Base-by-base conservation (phyloP, 164 flowering plant species). In the Malania oleifera region DNA sequence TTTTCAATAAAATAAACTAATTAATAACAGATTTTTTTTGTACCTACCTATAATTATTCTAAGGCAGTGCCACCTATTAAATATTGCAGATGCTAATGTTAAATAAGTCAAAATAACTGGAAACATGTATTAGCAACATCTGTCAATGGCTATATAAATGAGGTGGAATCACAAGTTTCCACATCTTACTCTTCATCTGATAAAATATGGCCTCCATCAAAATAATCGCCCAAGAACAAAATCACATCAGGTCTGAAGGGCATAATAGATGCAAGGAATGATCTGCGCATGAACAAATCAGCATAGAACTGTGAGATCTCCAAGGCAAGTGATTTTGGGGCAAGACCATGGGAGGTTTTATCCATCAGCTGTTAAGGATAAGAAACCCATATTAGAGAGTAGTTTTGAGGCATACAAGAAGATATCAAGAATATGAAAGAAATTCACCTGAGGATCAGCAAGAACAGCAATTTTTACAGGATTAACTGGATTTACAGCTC, bases 151-250 rank as follows among this genome's bases (percentile, higher is more conserved):
- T 18, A 43, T 39, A 39, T 0, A 10, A 39, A 39, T 39, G 43
- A 39, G 18, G 38, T 34, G 18, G 22, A n/a, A n/a, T n/a, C n/a
- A n/a, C 13, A 46, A 46, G 26, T 23, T 39, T 47, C 23, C 60
- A 60, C 31, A 68, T 45, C 93, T 87, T 89, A 92, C 98, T 92
- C 96, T 72, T 82, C 82, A 70, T 92, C 82, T 17, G 89, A 79
- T 47, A 92, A 71, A 50, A 57, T 54, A 38, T 78, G 79, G 0
- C 96, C 96, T 12, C 98, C 98, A 73, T 92, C 96, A 71, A 89
- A 84, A 67, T 81, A 78, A 72, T 92, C 98, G 43, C 98, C 98
- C 60, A 92, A 66, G 70, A 89, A 87, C 61, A 92, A 62, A 67
- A 92, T 66, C n/a, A 72, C 63, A 65, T 89, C 86, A 37, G 98